Base-by-base conservation (phyloP, 2,329 filamentous ascomycete species). In the Penicillium sp. region DNA sequence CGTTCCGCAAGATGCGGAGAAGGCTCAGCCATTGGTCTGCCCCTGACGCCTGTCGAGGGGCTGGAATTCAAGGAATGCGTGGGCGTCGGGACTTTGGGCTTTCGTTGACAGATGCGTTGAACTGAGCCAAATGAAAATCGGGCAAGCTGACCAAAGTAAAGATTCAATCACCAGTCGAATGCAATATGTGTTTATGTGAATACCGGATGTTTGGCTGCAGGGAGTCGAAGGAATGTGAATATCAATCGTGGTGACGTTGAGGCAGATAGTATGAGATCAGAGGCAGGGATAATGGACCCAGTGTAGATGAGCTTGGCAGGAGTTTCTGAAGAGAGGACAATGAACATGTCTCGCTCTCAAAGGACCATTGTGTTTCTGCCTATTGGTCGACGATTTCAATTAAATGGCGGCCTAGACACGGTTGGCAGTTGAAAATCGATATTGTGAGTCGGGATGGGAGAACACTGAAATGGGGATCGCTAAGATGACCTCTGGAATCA, bases 21-120 rank as follows among this genome's bases (percentile, higher is more conserved):
- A 44, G 56, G 47, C 40, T 54, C 55, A 49, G 65, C 66, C 66
- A 69, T 69, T 59, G 57, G 59, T 56, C 31, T 52, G 44, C 33
- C 43, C 50, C 44, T 47, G 38, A 55, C 42, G 42, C 39, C 23
- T 15, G 48, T 44, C 41, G 39, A 52, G 43, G 44, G 40, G 46
- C 38, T 40, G 12, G 38, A 27, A 40, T 27, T 7, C 12, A 27
- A n/a, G 23, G 38, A 27, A 15, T 24, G 38, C 25, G 12, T 38
- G 35, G 35, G 12, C 28, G 28, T 10, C 18, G 33, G 20, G 18
- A 25, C 12, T 40, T 40, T 7, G 5, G 23, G 10, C 4, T 9
- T 0, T 20, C 15, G 15, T 37, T 8, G 18, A 20, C 15, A 20
- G 18, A 20, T 37, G 33, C 18, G 33, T 9, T 2, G 33, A 37